Base-by-base conservation (phyloP, 192 early-diverging fungal genomes). In the Powellomyces hirtus region DNA sequence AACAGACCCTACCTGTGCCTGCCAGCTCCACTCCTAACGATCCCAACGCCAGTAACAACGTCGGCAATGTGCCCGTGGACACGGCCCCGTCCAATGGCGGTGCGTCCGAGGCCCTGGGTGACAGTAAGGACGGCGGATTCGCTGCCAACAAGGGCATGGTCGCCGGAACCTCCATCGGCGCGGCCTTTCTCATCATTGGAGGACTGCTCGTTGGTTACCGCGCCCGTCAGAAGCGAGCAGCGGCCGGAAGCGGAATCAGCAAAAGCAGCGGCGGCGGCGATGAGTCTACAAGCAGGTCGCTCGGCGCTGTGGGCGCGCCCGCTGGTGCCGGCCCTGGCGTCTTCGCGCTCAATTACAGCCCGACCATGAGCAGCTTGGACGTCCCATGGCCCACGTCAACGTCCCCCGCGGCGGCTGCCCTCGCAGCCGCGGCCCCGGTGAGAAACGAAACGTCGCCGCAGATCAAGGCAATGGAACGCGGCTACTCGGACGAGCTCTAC, bases 241-340 rank as follows among this genome's bases (percentile, higher is more conserved):
- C 4, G 7, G 20, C 59, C 31, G 13, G 2, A 20, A 10, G 8
- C 8, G 30, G 5, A 10, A 60, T 22, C 27, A 56, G 18, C 29
- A 56, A 49, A 24, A 18, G n/a, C 46, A 24, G n/a, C 5, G 46
- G 26, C 46, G 26, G 26, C 46, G 16, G 26, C 46, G 16, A 49
- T 30, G 26, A 33, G 4, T 5, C 14, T 4, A 24, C 50, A 52
- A 52, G 50, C 26, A 26, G 31, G 5, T 30, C 14, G 22, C 5
- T 56, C 31, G 16, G 20, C n/a, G 14, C 59, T 2, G 34, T n/a
- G 4, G 4, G 18, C 35, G 16, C 11, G 20, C 34, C 59, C 4
- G 13, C 36, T 4, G 59, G 59, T 20, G 59, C 59, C 31, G 59
- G 59, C 36, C 59, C 59, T n/a, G 59, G 59, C 37, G 59, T 60